Percentiles rank a stretch among this genome's conserved stretches.
phyloP scores from a whole-genome alignment of 1,139 yeast species.

The Scheffersomyces cryptocercus region DNA sequence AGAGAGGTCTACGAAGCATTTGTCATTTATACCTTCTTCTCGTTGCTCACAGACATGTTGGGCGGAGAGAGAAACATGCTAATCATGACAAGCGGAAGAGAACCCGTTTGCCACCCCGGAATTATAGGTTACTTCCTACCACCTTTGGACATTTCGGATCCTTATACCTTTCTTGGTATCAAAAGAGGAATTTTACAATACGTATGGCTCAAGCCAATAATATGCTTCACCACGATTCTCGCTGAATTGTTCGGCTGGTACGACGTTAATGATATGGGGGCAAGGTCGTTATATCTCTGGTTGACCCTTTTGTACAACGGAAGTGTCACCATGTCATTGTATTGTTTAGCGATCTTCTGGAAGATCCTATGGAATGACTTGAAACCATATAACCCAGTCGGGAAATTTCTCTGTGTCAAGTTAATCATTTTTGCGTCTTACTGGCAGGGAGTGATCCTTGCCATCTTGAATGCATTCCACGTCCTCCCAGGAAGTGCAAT shows the following conservation, averaged over 20 bases:
- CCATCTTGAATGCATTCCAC: constrained; percentile 59
- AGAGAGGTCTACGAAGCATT: constrained; percentile 94
- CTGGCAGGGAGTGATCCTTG: constrained; percentile 87
- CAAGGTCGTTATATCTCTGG: constrained; percentile 61
- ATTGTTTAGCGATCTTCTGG: constrained; percentile 91
- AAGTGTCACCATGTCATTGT: constrained; percentile 79
- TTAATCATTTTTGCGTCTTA: constrained; percentile 92
- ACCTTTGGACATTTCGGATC: constrained; percentile 82
- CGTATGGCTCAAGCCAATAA: constrained; percentile 89
- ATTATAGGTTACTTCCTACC: constrained; percentile 50
- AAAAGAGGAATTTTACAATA: constrained; percentile 90
- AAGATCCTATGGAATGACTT: constrained; percentile 77
- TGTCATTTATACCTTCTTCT: constrained; percentile 90
- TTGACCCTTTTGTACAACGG: constrained; percentile 69
- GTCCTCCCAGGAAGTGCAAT: constrained; percentile 32
- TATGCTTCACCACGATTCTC: constrained; percentile 58
- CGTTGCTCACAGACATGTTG: constrained; percentile 74
- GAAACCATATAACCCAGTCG: constrained; percentile 81
- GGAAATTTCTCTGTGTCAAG: constrained; percentile 90
- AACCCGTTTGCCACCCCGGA: constrained; percentile 74
- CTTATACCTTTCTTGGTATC: constrained; percentile 69
- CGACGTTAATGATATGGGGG: constrained; percentile 51
- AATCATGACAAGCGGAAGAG: constrained; percentile 68
- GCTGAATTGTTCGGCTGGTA: constrained; percentile 53
- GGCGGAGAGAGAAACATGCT: constrained; percentile 93